Conservation (phyloP, 176 grass and related monocot species). For the Avena insularis region DNA sequence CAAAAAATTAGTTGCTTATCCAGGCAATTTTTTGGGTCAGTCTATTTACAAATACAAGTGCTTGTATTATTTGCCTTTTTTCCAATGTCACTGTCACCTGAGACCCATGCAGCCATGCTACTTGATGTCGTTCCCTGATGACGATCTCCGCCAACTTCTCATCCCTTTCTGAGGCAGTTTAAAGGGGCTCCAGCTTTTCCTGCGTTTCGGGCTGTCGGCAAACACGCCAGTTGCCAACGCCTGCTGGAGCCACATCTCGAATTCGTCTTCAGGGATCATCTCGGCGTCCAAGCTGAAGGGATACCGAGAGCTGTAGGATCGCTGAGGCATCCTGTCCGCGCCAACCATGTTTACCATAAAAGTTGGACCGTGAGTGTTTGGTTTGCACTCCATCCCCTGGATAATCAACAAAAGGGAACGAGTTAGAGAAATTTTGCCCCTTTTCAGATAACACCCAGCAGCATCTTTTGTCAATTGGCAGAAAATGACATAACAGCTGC, state of each 20-base stretch:
- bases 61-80: constrained; percentile 42
- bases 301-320: constrained; percentile 71
- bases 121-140: constrained; percentile 37
- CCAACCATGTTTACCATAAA: constrained; percentile 99
- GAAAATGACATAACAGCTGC: neutral
- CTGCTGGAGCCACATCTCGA: constrained; percentile 93
- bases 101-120: constrained; percentile 1
- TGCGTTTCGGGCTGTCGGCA: constrained; percentile 86
- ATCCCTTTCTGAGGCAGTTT: constrained; percentile 92
- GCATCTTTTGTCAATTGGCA: constrained; percentile 3
- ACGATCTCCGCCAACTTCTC: constrained; percentile 73
- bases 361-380: constrained; percentile 94
- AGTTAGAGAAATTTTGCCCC: neutral
- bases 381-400: constrained; percentile 96
- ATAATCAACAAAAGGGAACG: constrained; percentile 31
- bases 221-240: constrained; percentile 87
- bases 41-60: constrained; percentile 59
- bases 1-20: constrained; percentile 55
- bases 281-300: constrained; percentile 92
- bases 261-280: constrained; percentile 91
- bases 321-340: constrained; percentile 66
- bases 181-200: constrained; percentile 97
- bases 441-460: neutral
- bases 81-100: neutral
- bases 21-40: constrained; percentile 55